Evolutionary conservation across 352 stramenopile genomes (phyloP).

Genomic region (Pythium volutum): DNA sequence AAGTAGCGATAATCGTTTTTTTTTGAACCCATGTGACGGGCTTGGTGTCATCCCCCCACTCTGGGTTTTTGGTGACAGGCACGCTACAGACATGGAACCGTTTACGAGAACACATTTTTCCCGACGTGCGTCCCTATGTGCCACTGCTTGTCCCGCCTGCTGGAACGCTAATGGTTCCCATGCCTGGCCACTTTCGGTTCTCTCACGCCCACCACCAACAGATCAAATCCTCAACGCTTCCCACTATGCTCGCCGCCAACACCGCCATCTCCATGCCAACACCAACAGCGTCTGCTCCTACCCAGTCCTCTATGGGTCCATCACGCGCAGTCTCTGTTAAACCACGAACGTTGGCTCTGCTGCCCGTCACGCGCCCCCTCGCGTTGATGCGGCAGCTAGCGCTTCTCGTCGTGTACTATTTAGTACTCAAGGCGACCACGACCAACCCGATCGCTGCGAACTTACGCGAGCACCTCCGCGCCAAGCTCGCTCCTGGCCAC

Average conservation of each 20-base stretch:
- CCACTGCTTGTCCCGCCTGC: not conserved
- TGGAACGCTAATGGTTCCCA: not conserved
- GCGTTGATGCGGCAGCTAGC: conserved; percentile 9
- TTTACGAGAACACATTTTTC: conserved; percentile 19
- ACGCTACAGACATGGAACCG: conserved; percentile 5
- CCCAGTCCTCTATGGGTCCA: not conserved
- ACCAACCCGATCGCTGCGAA: conserved; percentile 13
- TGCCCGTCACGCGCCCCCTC: conserved; percentile 2
- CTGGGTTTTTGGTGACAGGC: not conserved
- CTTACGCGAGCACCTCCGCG: conserved; percentile 13
- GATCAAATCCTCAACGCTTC: not conserved
- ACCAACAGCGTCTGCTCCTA: not conserved
- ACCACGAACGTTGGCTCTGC: not conserved
- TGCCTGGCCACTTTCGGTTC: not conserved
- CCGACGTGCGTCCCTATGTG: not conserved
- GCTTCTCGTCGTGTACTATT: conserved; percentile 15
- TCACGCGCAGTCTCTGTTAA: not conserved
- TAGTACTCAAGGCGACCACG: conserved; percentile 15
- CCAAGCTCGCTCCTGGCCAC: conserved; percentile 6
- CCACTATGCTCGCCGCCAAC: conserved; percentile 1
- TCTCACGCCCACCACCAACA: not conserved
- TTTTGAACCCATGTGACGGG: too few species aligned
- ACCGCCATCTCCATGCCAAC: not conserved
- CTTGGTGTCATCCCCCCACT: not conserved
- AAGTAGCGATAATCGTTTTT: too few species aligned